Conservation (phyloP, 371 early-diverging fungal species). For the Mucor racemosus region DNA sequence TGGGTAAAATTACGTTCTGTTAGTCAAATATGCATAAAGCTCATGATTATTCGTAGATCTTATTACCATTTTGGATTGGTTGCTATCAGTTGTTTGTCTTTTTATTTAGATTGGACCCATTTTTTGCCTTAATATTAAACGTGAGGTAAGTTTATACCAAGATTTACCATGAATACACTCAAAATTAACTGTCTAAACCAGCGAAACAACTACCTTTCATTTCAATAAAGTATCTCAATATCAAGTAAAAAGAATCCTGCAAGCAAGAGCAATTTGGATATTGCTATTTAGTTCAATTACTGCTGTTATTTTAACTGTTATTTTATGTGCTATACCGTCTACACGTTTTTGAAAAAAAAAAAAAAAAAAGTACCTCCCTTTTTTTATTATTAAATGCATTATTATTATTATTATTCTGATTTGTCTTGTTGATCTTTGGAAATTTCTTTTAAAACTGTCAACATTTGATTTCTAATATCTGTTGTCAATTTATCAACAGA, state of each 20-base stretch:
- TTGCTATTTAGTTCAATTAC: conserved; percentile 30
- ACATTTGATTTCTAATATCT: conserved; percentile 73
- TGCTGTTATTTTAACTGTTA: conserved; percentile 40
- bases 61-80: conserved; percentile 54
- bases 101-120: conserved; percentile 51
- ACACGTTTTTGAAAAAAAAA: conserved; percentile 16
- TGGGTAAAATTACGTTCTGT: conserved; percentile 47
- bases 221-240: conserved; percentile 51
- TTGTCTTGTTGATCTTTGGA: conserved; percentile 27
- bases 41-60: conserved; percentile 20
- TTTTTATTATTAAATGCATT: conserved; percentile 38
- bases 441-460: conserved; percentile 70
- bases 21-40: not conserved
- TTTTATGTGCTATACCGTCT: conserved; percentile 52
- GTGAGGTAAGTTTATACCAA: conserved; percentile 37
- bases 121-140: conserved; percentile 50
- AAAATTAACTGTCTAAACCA: conserved; percentile 12
- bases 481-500: conserved; percentile 72
- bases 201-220: conserved; percentile 54
- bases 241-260: conserved; percentile 45
- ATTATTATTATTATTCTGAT: not conserved
- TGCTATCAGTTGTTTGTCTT: conserved; percentile 40
- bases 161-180: not conserved
- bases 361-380: not conserved
- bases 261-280: conserved; percentile 48